Conservation (phyloP, 75 land plant genomes). For the Adiantum capillusveneris region DNA sequence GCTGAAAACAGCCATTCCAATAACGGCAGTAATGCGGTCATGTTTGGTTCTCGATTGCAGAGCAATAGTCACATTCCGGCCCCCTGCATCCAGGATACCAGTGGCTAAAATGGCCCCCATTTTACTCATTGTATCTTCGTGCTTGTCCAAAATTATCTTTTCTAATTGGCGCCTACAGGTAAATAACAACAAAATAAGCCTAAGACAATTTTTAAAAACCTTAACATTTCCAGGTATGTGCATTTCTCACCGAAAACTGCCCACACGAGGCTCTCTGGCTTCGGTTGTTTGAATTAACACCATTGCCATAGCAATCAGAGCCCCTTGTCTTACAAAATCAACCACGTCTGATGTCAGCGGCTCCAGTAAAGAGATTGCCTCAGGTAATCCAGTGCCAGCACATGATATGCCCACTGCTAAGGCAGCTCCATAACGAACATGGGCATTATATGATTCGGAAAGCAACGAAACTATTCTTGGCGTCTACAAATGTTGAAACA, state of each 20-base stretch:
- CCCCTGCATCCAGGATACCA: constrained; percentile 97
- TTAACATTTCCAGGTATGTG: neutral
- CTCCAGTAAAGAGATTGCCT: constrained; percentile 93
- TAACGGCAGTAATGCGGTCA: constrained; percentile 88
- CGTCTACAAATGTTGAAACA: constrained; percentile 44
- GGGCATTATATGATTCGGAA: constrained; percentile 96
- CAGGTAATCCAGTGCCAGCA: constrained; percentile 92
- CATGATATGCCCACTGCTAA: constrained; percentile 97
- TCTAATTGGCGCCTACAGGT: constrained; percentile 74
- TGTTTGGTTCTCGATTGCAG: constrained; percentile 88
- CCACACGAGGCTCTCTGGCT: constrained; percentile 87
- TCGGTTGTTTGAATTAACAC: constrained; percentile 90
- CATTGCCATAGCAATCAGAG: constrained; percentile 99
- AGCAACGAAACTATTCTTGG: constrained; percentile 92
- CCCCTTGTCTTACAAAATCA: constrained; percentile 98
- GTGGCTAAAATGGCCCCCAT: constrained; percentile 99
- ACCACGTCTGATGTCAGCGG: constrained; percentile 96
- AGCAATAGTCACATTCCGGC: constrained; percentile 86
- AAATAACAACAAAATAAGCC: neutral
- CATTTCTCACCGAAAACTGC: constrained; percentile 55
- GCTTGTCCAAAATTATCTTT: constrained; percentile 93
- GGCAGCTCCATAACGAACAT: constrained; percentile 97
- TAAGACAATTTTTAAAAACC: neutral
- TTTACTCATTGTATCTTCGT: constrained; percentile 99
- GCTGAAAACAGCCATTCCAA: constrained; percentile 95